These are phyloP conservation scores for Petunia secreta DNA, from an alignment of 257 asterid species.

Conservation along the genomic window DNA sequence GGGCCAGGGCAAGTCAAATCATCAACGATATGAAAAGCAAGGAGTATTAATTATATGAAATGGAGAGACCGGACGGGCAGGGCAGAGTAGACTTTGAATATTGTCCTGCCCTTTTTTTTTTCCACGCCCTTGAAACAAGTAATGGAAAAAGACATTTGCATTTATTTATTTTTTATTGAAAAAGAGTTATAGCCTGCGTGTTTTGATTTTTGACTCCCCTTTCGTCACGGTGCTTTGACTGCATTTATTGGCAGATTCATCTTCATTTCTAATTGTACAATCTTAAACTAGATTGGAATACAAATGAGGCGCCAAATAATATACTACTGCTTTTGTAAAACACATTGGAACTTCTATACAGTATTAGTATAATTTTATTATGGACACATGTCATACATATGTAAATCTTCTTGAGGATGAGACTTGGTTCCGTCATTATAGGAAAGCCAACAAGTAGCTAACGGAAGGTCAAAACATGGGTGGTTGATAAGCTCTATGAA, in stretches of 20 bases:
- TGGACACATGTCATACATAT: too few relatives aligned
- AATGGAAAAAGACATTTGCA: background rate
- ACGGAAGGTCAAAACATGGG: too few relatives aligned
- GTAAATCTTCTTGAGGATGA: too few relatives aligned
- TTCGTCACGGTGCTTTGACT: conserved; percentile 1
- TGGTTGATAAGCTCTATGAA: too few relatives aligned
- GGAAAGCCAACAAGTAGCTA: too few relatives aligned
- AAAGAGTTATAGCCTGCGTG: background rate
- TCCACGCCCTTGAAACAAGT: background rate
- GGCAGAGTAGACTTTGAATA: conserved; percentile 12
- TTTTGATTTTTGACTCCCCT: background rate
- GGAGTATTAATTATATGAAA: background rate
- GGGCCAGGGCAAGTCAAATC: background rate
- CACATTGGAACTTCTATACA: too few relatives aligned
- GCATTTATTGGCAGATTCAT: background rate
- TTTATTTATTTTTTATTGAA: background rate
- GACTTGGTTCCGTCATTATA: too few relatives aligned
- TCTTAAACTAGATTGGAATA: background rate
- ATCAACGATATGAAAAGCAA: background rate
- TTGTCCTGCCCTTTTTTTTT: too few relatives aligned
- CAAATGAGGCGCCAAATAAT: background rate
- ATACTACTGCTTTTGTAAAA: too few relatives aligned
- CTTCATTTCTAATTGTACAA: background rate
- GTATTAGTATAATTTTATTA: too few relatives aligned
- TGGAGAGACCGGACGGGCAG: background rate